Base-by-base conservation (phyloP, 2,329 filamentous ascomycete genomes). In the Ophiosphaerella korrae region DNA sequence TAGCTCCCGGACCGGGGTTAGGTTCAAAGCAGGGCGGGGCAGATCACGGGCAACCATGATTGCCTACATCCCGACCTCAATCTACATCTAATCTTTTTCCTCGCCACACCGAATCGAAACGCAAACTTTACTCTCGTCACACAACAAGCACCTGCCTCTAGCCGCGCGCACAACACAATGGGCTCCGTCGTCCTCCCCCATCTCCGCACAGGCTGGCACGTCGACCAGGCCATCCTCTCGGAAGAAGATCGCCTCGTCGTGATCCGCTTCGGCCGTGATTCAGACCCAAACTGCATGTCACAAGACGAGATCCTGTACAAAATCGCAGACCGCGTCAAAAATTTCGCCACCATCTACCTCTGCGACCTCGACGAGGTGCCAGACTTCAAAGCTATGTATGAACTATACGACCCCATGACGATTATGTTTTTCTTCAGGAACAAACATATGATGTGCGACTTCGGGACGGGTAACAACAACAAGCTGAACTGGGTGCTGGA, bases 351-450 rank as follows among this genome's bases (percentile, higher is more conserved):
- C 73, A 88, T 97, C 73, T 97, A 97, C 77, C 61, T 74, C 45
- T 97, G 92, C 82, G 92, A 97, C 73, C 87, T 95, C 66, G 90
- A 96, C 70, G 69, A 74, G 37, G 72, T 74, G 5, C 72, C 71
- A 0, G 71, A 74, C 74, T 97, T 96, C 80, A 97, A 94, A 73
- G 85, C 89, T 68, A 97, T 97, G 93, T 97, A 97, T 80, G 73
- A 92, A 71, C 81, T 92, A 5, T 92, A 94, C 79, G 90, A 99
- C 71, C 87, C 92, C 0, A 90, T 92, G 78, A 96, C 94, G 3
- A 87, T 97, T 75, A 97, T 97, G 89, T 96, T 90, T 80, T 96
- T 96, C 82, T 96, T 92, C 80, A 86, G 93, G 55, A 99, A 99
- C 74, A 99, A 99, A 75, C 92, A 97, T 77, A 97, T 97, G 86